Conservation (phyloP, 1,139 yeast species). For the Pichia sp. region DNA sequence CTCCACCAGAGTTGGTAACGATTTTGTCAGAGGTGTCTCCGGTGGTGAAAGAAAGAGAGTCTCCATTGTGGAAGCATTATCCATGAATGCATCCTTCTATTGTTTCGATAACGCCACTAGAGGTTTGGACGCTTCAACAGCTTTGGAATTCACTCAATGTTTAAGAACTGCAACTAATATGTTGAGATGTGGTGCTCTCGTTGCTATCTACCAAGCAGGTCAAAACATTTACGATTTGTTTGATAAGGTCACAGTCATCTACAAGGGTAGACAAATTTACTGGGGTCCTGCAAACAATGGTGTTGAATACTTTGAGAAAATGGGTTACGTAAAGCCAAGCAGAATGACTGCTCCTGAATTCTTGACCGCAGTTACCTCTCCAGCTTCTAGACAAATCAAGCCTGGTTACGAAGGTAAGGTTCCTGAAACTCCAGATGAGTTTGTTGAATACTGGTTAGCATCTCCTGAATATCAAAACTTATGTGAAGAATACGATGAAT, state of each 20-base stretch:
- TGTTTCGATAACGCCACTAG: conserved; percentile 75
- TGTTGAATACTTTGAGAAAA: conserved; percentile 49
- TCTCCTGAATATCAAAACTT: conserved; percentile 34
- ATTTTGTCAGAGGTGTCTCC: conserved; percentile 70
- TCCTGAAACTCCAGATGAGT: conserved; percentile 33
- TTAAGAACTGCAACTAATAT: conserved; percentile 55
- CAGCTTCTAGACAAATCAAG: conserved; percentile 53
- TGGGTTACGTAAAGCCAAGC: conserved; percentile 67
- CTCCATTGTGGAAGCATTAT: conserved; percentile 62
- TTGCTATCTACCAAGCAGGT: conserved; percentile 76
- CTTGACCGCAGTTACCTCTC: conserved; percentile 68
- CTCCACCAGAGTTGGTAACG: conserved; percentile 48
- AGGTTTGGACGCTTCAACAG: conserved; percentile 71
- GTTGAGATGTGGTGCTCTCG: conserved; percentile 52
- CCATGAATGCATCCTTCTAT: conserved; percentile 56
- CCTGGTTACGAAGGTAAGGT: conserved; percentile 39
- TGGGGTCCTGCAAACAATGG: conserved; percentile 57
- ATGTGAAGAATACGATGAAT: conserved; percentile 27
- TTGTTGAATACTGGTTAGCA: conserved; percentile 38
- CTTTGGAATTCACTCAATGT: conserved; percentile 64
- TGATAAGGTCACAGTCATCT: conserved; percentile 63
- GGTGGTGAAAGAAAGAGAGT: conserved; percentile 86
- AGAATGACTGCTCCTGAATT: conserved; percentile 85
- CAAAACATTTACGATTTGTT: conserved; percentile 70
- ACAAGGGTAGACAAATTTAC: conserved; percentile 71